Conservation (phyloP, 2,329 filamentous ascomycete genomes). For the Ambrosiella xylebori region DNA sequence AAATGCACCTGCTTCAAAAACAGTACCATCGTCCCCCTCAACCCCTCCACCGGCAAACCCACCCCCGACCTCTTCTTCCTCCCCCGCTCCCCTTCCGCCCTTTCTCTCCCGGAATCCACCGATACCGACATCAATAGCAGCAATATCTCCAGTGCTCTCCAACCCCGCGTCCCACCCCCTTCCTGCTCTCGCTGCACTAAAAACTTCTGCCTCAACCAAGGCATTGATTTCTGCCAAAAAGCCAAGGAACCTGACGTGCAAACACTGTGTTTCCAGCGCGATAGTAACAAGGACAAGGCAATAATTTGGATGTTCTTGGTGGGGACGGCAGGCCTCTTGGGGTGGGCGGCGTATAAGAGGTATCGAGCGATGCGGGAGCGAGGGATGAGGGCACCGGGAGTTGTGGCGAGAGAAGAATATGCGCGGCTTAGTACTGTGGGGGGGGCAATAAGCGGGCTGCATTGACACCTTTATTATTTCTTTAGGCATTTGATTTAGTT, state of each 20-base stretch:
- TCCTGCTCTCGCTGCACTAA: constrained; percentile 46
- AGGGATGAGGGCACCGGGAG: background rate
- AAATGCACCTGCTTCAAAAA: constrained; percentile 56
- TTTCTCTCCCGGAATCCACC: constrained; percentile 13
- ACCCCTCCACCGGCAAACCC: constrained; percentile 17
- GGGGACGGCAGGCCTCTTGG: constrained; percentile 39
- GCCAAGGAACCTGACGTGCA: constrained; percentile 44
- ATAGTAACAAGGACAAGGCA: constrained; percentile 48
- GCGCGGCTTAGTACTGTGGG: background rate
- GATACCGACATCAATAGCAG: constrained; percentile 12
- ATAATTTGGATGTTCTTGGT: constrained; percentile 49
- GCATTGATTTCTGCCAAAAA: constrained; percentile 45
- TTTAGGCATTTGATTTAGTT: too few species aligned
- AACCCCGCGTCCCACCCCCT: constrained; percentile 21
- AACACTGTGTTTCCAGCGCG: constrained; percentile 48
- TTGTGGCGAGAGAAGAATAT: constrained; percentile 5
- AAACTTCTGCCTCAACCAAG: constrained; percentile 42
- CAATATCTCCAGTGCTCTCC: constrained; percentile 15
- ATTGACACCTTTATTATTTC: too few species aligned
- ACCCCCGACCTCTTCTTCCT: constrained; percentile 12
- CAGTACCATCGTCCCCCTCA: constrained; percentile 47
- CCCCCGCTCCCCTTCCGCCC: constrained; percentile 15
- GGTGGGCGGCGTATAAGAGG: constrained; percentile 34
- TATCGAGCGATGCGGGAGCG: background rate
- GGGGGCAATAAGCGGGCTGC: background rate